Base-by-base conservation (phyloP, 257 asterid genomes). In the Penstemon barbatus region DNA sequence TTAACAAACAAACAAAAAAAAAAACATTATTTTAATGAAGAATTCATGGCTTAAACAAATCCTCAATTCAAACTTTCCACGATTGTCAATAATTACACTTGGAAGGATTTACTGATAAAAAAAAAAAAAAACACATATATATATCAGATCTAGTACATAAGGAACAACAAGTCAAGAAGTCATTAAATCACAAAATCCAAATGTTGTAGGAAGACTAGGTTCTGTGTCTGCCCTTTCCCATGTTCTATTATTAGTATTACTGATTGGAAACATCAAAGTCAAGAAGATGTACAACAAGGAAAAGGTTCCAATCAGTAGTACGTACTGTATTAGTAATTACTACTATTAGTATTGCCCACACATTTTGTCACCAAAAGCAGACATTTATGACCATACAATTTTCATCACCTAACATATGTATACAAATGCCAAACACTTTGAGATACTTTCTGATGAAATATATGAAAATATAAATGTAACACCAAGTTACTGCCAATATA, bases 401-500 rank as follows among this genome's bases (percentile, higher is more conserved):
- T 62, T 45, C 18, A 15, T 15, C 18, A 15, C 18, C 18, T 0
- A 15, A 15, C n/a, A n/a, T n/a, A n/a, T n/a, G n/a, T 42, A 48
- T 61, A 62, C 68, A 60, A 56, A 50, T 19, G 54, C 18, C 18
- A 52, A 18, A 49, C 48, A 7, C 25, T 69, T 18, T 43, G 40
- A 15, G 56, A 6, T 39, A 40, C 36, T 44, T 57, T 25, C 68
- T 65, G 68, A 52, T 33, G 33, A n/a, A 4, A 39, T 60, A 37
- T 40, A 8, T 15, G 60, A 12, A 43, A 50, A 61, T 41, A 44
- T 60, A 53, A 71, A 25, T 13, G 52, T 9, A 65, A 48, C 50
- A 56, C 74, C 39, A 54, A 52, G 73, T 25, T 53, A 44, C 80
- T 60, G 65, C 43, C 33, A 44, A 53, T 46, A 65, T 60, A 66